Percentiles rank a stretch among this genome's conserved stretches.
Conservation (phyloP, 345 rosid species). For the Noccaea caerulescens region DNA sequence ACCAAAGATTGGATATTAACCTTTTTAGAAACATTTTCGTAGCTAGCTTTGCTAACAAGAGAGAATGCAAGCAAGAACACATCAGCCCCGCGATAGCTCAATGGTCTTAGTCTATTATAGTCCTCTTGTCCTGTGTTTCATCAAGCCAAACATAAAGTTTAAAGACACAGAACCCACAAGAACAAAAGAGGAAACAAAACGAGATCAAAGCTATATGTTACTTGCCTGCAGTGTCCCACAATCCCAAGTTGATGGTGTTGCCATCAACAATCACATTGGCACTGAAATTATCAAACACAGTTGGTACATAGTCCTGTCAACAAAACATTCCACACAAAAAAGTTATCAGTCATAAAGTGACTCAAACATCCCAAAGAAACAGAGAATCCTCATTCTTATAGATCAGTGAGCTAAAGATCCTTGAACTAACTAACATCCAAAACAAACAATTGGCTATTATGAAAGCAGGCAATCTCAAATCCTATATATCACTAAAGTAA, state of each 20-base stretch:
- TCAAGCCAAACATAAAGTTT: constrained; percentile 17
- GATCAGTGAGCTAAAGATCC: neutral
- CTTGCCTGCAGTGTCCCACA: constrained; percentile 89
- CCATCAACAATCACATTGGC: constrained; percentile 88
- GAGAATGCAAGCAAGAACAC: constrained; percentile 91
- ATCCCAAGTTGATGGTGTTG: constrained; percentile 71
- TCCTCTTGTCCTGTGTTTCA: constrained; percentile 89
- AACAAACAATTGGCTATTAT: too few species aligned
- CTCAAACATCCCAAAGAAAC: constrained; percentile 12
- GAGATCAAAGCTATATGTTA: constrained; percentile 3
- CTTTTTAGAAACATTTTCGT: constrained; percentile 85
- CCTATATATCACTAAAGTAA: constrained; percentile 4
- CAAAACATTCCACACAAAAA: neutral
- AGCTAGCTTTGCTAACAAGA: constrained; percentile 93
- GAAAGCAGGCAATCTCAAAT: neutral
- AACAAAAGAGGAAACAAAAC: neutral
- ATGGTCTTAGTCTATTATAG: constrained; percentile 84
- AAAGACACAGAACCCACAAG: neutral
- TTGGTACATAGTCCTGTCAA: constrained; percentile 80
- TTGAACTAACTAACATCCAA: neutral
- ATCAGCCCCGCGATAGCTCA: constrained; percentile 94
- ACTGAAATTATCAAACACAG: constrained; percentile 85
- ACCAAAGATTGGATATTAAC: constrained; percentile 40
- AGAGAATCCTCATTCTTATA: constrained; percentile 12
- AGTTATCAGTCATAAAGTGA: constrained; percentile 2